Conservation (phyloP, 257 asterid species). For the Voacanga thouarsii region DNA sequence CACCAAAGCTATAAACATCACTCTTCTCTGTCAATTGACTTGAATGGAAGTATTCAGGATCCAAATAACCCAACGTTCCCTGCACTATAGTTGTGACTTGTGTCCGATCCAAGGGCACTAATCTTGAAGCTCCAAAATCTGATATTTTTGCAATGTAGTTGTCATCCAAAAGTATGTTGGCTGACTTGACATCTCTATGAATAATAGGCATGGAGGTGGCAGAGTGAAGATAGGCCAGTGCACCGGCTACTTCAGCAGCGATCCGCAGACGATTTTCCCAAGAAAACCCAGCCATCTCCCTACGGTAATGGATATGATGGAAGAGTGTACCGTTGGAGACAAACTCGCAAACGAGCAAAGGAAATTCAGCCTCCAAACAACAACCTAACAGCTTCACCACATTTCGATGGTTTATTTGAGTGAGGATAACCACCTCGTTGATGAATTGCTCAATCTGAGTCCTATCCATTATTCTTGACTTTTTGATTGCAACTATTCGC, state of each 20-base stretch:
- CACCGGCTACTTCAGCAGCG: constrained; percentile 45
- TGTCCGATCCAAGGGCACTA: constrained; percentile 46
- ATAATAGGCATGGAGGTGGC: constrained; percentile 48
- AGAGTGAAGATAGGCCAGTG: constrained; percentile 59
- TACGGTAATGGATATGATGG: constrained; percentile 39
- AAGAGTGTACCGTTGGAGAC: constrained; percentile 40
- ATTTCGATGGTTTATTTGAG: constrained; percentile 55
- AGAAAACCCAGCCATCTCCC: constrained; percentile 43
- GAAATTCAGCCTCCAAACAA: constrained; percentile 58
- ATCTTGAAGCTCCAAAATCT: constrained; percentile 63
- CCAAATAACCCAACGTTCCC: constrained; percentile 56
- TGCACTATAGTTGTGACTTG: constrained; percentile 55
- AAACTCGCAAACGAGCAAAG: constrained; percentile 46
- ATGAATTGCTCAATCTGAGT: constrained; percentile 59
- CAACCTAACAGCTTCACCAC: constrained; percentile 60
- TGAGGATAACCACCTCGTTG: constrained; percentile 56
- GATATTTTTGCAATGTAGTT: constrained; percentile 39
- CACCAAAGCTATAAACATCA: constrained; percentile 64
- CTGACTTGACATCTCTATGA: constrained; percentile 59
- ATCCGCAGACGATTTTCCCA: constrained; percentile 48
- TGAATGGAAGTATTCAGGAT: constrained; percentile 55
- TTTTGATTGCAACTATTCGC: constrained; percentile 48
- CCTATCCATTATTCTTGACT: constrained; percentile 43
- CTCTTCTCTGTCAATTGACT: constrained; percentile 53
- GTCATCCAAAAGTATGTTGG: constrained; percentile 48